Percentiles rank a stretch among this genome's conserved stretches.
phyloP scores from a whole-genome alignment of 495 filamentous ascomycete genomes.

The Neurospora sp. region DNA sequence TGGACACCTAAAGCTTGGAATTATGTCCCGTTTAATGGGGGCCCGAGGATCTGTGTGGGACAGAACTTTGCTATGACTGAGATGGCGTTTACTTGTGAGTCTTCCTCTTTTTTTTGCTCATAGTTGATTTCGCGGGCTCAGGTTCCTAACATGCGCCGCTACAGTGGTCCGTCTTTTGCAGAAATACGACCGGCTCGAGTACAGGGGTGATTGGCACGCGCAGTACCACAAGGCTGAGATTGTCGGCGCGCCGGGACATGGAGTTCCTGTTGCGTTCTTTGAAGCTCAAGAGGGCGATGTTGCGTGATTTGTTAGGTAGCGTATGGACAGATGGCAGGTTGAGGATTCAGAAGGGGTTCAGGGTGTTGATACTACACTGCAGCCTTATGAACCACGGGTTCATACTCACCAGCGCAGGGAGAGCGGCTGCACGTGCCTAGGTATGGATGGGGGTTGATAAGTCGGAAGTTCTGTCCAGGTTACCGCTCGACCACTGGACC shows the following conservation, averaged over 20 bases:
- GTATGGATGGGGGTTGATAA: too few relatives aligned
- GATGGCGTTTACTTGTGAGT: constrained; percentile 33
- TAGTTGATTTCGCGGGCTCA: not conserved
- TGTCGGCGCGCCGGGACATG: constrained; percentile 28
- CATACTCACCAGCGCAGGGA: too few relatives aligned
- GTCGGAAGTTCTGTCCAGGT: too few relatives aligned
- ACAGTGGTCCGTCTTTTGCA: constrained; percentile 49
- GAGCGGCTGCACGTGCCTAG: too few relatives aligned
- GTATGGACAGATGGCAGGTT: not conserved
- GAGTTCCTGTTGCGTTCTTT: constrained; percentile 26
- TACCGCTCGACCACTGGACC: too few relatives aligned
- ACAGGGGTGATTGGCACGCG: constrained; percentile 30
- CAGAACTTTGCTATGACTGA: constrained; percentile 50
- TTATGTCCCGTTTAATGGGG: constrained; percentile 53
- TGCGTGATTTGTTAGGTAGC: not conserved
- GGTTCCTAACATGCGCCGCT: not conserved
- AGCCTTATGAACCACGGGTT: not conserved
- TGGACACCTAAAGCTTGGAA: constrained; percentile 49
- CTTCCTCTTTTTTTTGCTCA: not conserved
- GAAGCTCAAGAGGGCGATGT: constrained; percentile 19
- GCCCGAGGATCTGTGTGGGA: constrained; percentile 42
- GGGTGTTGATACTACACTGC: not conserved
- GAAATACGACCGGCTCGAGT: constrained; percentile 45
- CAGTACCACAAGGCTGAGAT: constrained; percentile 31
- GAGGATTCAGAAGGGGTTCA: not conserved